phyloP scores from a whole-genome alignment of 257 asterid genomes.

The Solanum piurae region DNA sequence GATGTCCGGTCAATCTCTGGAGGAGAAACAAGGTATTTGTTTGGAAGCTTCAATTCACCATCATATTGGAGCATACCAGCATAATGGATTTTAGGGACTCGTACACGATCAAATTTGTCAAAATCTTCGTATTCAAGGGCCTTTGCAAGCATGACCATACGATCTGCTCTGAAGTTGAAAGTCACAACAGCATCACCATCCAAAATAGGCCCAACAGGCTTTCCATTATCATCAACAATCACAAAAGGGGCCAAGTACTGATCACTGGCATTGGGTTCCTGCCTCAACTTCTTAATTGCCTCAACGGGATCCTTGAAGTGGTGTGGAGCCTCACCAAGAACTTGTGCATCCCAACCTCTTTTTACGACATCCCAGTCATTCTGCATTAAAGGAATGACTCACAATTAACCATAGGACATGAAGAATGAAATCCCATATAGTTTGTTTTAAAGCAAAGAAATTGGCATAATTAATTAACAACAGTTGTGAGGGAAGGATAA shows the following conservation, averaged over 20 bases:
- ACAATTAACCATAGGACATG: background rate
- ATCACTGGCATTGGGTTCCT: slow-evolving; percentile 50
- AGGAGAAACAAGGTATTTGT: slow-evolving; percentile 79
- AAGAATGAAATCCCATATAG: slow-evolving; percentile 1
- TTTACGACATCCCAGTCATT: slow-evolving; percentile 93
- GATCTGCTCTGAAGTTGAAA: slow-evolving; percentile 90
- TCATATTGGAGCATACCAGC: slow-evolving; percentile 99
- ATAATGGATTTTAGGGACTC: slow-evolving; percentile 71
- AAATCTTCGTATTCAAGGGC: slow-evolving; percentile 81
- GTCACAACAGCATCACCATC: slow-evolving; percentile 99
- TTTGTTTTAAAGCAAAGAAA: background rate
- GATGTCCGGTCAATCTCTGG: slow-evolving; percentile 97
- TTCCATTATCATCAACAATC: slow-evolving; percentile 70
- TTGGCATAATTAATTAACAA: background rate
- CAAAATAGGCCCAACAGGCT: slow-evolving; percentile 83
- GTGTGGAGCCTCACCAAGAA: slow-evolving; percentile 93
- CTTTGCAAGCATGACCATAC: slow-evolving; percentile 88
- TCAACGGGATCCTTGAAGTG: slow-evolving; percentile 64
- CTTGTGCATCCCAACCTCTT: slow-evolving; percentile 99
- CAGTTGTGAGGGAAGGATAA: background rate
- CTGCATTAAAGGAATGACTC: slow-evolving; percentile 16
- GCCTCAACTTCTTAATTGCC: slow-evolving; percentile 84
- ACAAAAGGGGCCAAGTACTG: slow-evolving; percentile 92
- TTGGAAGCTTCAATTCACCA: slow-evolving; percentile 95
- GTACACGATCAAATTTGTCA: slow-evolving; percentile 76